Evolutionary conservation across 768 basidiomycete species (phyloP), one percentile per base, ranked within the genome.

Genomic region (Kwoniella newhampshirensis): DNA sequence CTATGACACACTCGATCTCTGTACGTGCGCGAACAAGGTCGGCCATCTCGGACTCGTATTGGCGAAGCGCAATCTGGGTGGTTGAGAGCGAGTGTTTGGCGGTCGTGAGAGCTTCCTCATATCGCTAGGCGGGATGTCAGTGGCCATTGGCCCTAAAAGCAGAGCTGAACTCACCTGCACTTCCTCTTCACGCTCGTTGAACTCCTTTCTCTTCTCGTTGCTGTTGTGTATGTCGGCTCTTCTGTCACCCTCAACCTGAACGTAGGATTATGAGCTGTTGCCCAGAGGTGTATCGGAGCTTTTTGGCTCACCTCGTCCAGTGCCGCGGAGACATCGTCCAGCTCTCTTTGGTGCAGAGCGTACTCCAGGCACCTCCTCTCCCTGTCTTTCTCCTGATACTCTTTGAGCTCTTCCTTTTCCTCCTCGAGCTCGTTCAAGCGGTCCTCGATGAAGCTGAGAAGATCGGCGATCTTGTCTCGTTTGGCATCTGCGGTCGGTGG

Each of bases 341-440:
- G 76, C 70, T 99, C 94, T 32, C 88, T 82, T 63, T 90, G 87
- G 77, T 96, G 91, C 60, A 98, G 77, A 0, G 92, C 91, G 73
- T 97, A 98, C 73, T 99, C 96, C 67, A 97, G 80, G 74, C 91
- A 94, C 37, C 94, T 82, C 35, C 94, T 81, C 57, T 97, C 91
- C 75, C 91, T 90, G 73, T 99, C 96, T 73, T 91, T 91, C 62
- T 68, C 65, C 75, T 96, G 91, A 71, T 89, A 99, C 74, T 96
- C 91, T 72, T 93, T 94, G 54, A 99, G 78, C 73, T 99, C 96
- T 63, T 94, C 90, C 74, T 98, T 98, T 78, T 99, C 96, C 70
- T 96, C 91, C 70, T 99, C 94, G 6, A 98, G 85, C 77, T 98
- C 94, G 2, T 81, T 79, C 50, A 99, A 79, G 2, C 93, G 85